These are phyloP conservation scores for Ogataea sp. DNA, from an alignment of 805 yeast genomes.

Conservation along the genomic window DNA sequence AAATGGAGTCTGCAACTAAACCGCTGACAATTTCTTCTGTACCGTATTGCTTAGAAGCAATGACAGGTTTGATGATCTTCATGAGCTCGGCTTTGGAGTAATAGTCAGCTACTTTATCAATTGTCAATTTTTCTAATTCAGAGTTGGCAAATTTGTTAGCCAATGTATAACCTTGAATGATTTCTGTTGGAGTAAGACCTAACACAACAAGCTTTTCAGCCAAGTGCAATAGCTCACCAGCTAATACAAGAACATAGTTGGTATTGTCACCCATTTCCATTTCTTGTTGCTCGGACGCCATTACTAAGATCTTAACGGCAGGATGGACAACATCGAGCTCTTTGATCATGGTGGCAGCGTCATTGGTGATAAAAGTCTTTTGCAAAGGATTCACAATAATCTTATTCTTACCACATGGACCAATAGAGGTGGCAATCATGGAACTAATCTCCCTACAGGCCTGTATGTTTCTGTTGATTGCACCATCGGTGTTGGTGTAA, in stretches of 20 bases:
- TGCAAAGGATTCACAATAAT: constrained; percentile 85
- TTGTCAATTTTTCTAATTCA: constrained; percentile 57
- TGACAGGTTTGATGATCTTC: constrained; percentile 77
- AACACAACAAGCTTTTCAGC: constrained; percentile 78
- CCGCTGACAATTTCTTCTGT: constrained; percentile 69
- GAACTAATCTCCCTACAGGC: constrained; percentile 91
- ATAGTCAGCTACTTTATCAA: constrained; percentile 55
- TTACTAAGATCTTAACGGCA: constrained; percentile 88
- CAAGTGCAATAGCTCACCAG: constrained; percentile 83
- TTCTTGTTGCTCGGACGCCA: constrained; percentile 97
- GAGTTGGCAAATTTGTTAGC: constrained; percentile 73
- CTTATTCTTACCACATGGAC: constrained; percentile 96
- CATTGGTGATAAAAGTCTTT: constrained; percentile 84
- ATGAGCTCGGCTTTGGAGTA: constrained; percentile 45
- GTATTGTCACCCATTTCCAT: constrained; percentile 96
- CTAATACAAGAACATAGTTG: constrained; percentile 81
- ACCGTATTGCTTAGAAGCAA: constrained; percentile 91
- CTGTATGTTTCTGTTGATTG: constrained; percentile 82
- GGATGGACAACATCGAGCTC: constrained; percentile 96
- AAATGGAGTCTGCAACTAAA: constrained; percentile 79
- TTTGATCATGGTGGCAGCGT: constrained; percentile 95
- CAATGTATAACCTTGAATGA: constrained; percentile 83
- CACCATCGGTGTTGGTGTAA: constrained; percentile 87
- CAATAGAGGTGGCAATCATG: constrained; percentile 90
- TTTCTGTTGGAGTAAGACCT: constrained; percentile 88